Percentiles rank a stretch among this genome's conserved stretches.
phyloP scores from a whole-genome alignment of 257 asterid species.

The Voacanga thouarsii region DNA sequence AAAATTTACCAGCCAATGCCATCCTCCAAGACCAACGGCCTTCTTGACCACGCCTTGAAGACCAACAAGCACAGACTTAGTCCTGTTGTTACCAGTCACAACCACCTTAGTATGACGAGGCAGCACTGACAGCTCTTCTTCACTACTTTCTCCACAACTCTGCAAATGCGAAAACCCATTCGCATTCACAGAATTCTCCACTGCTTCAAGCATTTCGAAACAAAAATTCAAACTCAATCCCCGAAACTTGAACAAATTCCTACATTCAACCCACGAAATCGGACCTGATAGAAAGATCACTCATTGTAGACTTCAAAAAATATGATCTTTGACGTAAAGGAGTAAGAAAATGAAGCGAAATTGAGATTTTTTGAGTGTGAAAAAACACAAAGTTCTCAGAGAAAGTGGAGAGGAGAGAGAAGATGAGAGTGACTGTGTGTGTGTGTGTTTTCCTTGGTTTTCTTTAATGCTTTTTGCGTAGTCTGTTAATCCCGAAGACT shows the following conservation, averaged over 20 bases:
- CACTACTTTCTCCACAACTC: constrained; percentile 83
- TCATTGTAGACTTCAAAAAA: constrained; percentile 28
- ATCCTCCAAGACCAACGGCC: constrained; percentile 95
- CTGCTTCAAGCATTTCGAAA: constrained; percentile 54
- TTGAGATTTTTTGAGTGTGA: constrained; percentile 35
- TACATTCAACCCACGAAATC: constrained; percentile 8
- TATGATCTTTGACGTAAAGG: constrained; percentile 11
- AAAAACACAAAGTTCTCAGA: constrained; percentile 35
- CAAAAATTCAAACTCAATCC: neutral
- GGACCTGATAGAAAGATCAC: constrained; percentile 15
- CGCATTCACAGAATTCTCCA: constrained; percentile 45
- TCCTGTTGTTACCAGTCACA: constrained; percentile 92
- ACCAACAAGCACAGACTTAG: constrained; percentile 88
- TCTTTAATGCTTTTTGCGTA: constrained; percentile 23
- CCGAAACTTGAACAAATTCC: neutral
- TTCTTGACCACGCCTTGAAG: constrained; percentile 90
- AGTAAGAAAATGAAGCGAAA: constrained; percentile 36
- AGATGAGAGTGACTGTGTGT: constrained; percentile 34
- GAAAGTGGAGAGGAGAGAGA: constrained; percentile 25
- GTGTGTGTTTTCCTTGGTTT: constrained; percentile 10
- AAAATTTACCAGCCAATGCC: constrained; percentile 87
- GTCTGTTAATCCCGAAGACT: constrained; percentile 56
- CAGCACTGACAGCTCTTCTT: constrained; percentile 78
- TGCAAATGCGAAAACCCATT: constrained; percentile 53
- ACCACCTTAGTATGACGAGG: constrained; percentile 92